Conservation (phyloP, 2,329 filamentous ascomycete species). For the Hymenoscyphus salicellus region DNA sequence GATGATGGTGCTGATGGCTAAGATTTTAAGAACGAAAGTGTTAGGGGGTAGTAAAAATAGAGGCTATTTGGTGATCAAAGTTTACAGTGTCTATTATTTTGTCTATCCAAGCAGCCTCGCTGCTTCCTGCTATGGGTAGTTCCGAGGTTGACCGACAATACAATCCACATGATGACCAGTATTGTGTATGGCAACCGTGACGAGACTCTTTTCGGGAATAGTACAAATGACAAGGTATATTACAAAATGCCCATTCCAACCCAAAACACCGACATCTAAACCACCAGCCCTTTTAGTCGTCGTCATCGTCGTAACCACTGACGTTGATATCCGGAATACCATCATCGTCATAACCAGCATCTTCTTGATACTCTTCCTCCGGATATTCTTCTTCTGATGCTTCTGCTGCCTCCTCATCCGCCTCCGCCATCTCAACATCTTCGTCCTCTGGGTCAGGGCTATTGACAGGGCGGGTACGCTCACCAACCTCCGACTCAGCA, state of each 20-base stretch:
- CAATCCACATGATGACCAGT: background rate
- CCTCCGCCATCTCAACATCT: background rate
- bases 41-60: background rate
- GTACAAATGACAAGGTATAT: slow-evolving; percentile 1
- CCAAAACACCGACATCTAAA: background rate
- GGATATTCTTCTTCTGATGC: background rate
- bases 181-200: background rate
- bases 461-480: background rate
- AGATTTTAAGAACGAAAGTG: background rate
- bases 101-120: background rate
- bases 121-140: background rate
- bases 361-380: background rate
- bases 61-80: background rate
- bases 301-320: background rate
- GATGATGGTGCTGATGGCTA: slow-evolving; percentile 46
- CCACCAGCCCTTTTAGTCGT: background rate
- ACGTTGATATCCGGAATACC: background rate
- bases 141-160: too few relatives aligned
- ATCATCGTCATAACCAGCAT: background rate
- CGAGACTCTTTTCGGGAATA: background rate
- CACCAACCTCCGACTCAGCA: background rate
- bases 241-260: background rate
- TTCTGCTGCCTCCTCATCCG: background rate
- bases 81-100: background rate
- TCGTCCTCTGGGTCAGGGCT: background rate